Evolutionary conservation across 2,329 filamentous ascomycete genomes (phyloP).

Genomic region (Pyrenophora teres): DNA sequence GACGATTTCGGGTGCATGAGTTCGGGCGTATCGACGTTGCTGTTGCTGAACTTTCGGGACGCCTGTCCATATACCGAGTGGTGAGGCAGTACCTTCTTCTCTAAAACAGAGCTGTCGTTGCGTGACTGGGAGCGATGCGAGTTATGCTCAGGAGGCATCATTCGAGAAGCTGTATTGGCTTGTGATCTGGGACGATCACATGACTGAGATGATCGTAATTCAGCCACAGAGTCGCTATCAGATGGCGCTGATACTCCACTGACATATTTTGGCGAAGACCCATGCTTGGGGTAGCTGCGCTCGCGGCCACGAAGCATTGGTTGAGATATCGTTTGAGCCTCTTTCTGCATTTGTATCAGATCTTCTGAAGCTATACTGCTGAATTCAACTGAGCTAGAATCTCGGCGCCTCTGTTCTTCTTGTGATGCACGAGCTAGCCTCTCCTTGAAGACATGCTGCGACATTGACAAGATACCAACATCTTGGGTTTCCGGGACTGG

Average conservation of each 20-base stretch:
- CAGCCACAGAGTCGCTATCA: neutral
- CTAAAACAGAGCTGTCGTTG: neutral
- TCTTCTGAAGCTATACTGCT: conserved; percentile 20
- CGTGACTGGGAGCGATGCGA: neutral
- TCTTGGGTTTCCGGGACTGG: conserved; percentile 18
- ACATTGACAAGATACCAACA: neutral
- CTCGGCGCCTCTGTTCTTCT: neutral
- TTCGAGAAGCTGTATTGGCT: conserved; percentile 41
- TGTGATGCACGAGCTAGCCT: neutral
- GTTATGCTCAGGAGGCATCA: conserved; percentile 21
- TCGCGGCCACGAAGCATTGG: neutral
- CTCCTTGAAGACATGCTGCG: neutral
- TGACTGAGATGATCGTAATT: conserved; percentile 11
- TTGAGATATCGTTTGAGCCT: neutral
- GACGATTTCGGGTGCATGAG: neutral
- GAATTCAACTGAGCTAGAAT: conserved; percentile 8
- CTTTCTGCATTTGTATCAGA: conserved; percentile 8
- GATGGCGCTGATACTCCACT: neutral
- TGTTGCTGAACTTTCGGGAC: neutral
- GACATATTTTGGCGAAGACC: neutral
- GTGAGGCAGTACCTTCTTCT: neutral
- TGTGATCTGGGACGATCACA: conserved; percentile 33
- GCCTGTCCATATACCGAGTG: neutral
- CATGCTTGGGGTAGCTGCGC: neutral
- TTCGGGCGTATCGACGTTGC: neutral